A percentile compares a stretch with the other conserved stretches of the same genome.
These are phyloP conservation scores for Oryza longistaminata DNA, from an alignment of 176 grass and related monocot genomes.

Conservation along the genomic window DNA sequence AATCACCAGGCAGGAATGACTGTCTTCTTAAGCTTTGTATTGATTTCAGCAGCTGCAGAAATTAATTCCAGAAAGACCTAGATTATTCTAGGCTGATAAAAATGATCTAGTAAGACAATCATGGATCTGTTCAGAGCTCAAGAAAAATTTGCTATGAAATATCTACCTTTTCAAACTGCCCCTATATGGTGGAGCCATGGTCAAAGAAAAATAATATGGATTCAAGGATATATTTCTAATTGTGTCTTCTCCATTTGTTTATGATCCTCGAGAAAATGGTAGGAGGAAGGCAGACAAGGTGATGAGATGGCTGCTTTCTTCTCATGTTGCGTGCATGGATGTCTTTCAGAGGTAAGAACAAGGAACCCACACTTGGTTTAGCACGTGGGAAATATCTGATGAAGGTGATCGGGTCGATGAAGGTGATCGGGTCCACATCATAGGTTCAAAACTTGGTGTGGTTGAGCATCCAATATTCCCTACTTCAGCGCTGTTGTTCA, in stretches of 20 bases:
- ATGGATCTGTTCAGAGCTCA: background rate
- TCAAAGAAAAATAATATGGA: background rate
- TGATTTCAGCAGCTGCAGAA: background rate
- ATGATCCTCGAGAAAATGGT: background rate
- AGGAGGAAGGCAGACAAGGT: constrained; percentile 14
- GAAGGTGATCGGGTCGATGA: background rate
- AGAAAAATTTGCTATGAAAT: background rate
- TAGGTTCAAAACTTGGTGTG: background rate
- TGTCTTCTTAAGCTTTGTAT: background rate
- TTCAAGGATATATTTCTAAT: background rate
- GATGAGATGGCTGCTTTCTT: constrained; percentile 37
- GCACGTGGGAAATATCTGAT: constrained; percentile 30
- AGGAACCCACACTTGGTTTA: constrained; percentile 19
- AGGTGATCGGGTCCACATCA: background rate
- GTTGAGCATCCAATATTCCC: background rate
- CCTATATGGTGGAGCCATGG: background rate
- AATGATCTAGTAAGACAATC: background rate
- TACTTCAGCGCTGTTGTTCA: background rate
- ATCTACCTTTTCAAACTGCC: too few relatives aligned
- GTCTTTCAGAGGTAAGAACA: constrained; percentile 35
- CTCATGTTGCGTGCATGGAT: constrained; percentile 54
- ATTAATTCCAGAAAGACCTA: background rate
- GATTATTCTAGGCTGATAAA: background rate
- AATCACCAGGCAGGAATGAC: background rate
- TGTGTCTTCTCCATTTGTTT: constrained; percentile 17